Base-by-base conservation (phyloP, 2,329 filamentous ascomycete genomes). In the Fusarium sarcochroum region DNA sequence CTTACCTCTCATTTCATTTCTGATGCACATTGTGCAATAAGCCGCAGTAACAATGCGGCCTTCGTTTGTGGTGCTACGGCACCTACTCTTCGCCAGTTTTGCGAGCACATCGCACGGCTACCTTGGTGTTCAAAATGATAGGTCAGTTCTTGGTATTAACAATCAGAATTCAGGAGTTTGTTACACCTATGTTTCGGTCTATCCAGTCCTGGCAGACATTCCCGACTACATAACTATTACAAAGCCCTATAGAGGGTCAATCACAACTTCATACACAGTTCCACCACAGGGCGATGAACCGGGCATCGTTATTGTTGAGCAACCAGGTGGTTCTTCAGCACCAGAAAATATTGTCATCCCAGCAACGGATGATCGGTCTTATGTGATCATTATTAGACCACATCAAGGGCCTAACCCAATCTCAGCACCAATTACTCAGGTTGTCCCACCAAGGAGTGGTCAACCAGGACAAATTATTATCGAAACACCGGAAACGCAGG, bases 151-250 rank as follows among this genome's bases (percentile, higher is more conserved):
- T 18, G 55, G 58, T 35, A 66, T 71, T 58, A 70, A 69, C 47
- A 70, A 68, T 42, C 59, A 73, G 5, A 59, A 57, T 15, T 60
- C 64, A 42, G 69, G 69, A 7, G 65, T 73, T 17, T 73, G 71
- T 9, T 73, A 73, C 56, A 73, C 71, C n/a, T 73, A 73, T 44
- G 65, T 73, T 37, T 73, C 71, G 15, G 67, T 70, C 2, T 73
- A 73, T 34, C 71, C 71, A 11, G 65, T 73, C 25, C 62, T 69
- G 21, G 71, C 58, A 40, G 58, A 55, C 10, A 25, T 32, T 4
- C 63, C 68, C 8, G 68, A 65, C 17, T 73, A 73, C 23, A 62
- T 73, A 6, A 73, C 71, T 3, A 49, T 73, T 6, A 73, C 69
- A 21, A 63, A 52, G n/a, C 55, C 54, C 14, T 71, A 72, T 30